These are phyloP conservation scores for Leptographium galeiforme DNA, from an alignment of 2,329 filamentous ascomycete genomes.

Conservation along the genomic window DNA sequence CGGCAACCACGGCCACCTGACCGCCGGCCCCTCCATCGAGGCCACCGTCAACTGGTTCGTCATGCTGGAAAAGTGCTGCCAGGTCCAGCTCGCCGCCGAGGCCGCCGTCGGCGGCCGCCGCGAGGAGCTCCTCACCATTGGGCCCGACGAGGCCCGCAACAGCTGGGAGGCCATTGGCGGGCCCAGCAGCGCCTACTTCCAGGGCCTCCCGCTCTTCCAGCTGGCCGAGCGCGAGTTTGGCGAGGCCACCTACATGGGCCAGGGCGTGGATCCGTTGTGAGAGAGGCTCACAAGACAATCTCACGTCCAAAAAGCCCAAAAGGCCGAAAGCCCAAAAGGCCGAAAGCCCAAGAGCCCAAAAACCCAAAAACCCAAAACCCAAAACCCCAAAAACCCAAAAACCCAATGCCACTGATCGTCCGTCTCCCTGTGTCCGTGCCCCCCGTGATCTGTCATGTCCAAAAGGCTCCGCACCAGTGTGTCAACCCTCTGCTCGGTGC, in stretches of 20 bases:
- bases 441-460: neutral
- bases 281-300: no score
- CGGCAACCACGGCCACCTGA: slow-evolving; percentile 42
- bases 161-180: slow-evolving; percentile 14
- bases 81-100: slow-evolving; percentile 38
- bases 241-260: slow-evolving; percentile 13
- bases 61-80: slow-evolving; percentile 34
- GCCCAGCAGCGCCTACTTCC: slow-evolving; percentile 11
- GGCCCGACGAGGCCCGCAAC: slow-evolving; percentile 11
- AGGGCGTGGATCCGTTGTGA: slow-evolving; percentile 8
- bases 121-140: slow-evolving; percentile 12
- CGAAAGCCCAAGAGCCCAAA: no score
- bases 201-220: slow-evolving; percentile 16
- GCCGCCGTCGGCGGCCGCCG: slow-evolving; percentile 49
- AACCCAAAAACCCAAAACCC: no score
- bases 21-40: slow-evolving; percentile 35
- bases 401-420: no score
- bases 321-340: no score
- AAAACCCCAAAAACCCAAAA: no score
- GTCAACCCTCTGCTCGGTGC: no score
- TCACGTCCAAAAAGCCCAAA: no score
- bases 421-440: no score
- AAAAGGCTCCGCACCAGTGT: neutral
- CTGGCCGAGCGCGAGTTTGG: slow-evolving; percentile 15
- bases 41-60: slow-evolving; percentile 41